Conservation (phyloP, 202 grass and related monocot species). For the Schoenoplectus tabernaemontani region DNA sequence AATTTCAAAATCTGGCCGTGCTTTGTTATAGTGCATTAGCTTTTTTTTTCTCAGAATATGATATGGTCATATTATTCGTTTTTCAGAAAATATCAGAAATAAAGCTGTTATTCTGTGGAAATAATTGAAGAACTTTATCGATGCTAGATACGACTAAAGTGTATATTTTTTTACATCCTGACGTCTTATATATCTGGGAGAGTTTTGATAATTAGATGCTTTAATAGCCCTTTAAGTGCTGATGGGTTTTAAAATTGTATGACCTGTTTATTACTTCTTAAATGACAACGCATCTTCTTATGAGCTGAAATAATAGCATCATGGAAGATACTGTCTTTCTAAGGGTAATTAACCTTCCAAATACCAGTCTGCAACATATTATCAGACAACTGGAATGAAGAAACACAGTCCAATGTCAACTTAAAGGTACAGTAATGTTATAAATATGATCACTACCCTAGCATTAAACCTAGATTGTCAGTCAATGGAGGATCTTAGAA, state of each 20-base stretch:
- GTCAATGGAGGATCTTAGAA: too few relatives aligned
- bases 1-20: not conserved
- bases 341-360: not conserved
- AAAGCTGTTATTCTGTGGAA: slow-evolving; percentile 23
- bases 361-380: not conserved
- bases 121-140: slow-evolving; percentile 20
- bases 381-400: not conserved
- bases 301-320: not conserved
- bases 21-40: slow-evolving; percentile 14
- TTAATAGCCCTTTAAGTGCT: not conserved
- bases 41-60: slow-evolving; percentile 5
- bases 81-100: not conserved
- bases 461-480: too few relatives aligned
- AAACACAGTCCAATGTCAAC: too few relatives aligned
- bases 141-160: not conserved
- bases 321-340: not conserved
- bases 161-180: not conserved
- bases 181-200: slow-evolving; percentile 17
- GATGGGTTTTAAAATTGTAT: not conserved
- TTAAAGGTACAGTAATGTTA: too few relatives aligned
- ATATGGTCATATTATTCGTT: slow-evolving; percentile 7
- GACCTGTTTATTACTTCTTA: not conserved
- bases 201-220: slow-evolving; percentile 25
- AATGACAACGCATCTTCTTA: not conserved
- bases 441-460: too few relatives aligned